phyloP scores from a whole-genome alignment of 805 yeast species.

The Saturnispora bothae region DNA sequence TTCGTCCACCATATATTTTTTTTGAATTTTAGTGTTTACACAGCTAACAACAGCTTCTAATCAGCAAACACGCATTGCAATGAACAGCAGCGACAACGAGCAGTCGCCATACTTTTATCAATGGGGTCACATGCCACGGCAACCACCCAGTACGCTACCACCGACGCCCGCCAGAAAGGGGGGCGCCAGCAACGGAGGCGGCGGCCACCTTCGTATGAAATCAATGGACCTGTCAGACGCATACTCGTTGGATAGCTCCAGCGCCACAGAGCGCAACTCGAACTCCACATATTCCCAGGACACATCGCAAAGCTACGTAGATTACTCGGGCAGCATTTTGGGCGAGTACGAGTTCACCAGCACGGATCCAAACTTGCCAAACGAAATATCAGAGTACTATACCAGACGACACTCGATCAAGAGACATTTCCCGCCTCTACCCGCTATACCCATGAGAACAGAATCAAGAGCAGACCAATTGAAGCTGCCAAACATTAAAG shows the following conservation, averaged over 20 bases:
- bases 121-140: constrained; percentile 1
- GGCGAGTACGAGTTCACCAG: not conserved
- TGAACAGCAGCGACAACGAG: constrained; percentile 1
- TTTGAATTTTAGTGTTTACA: too few relatives aligned
- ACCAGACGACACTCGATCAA: not conserved
- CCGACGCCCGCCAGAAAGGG: constrained; percentile 5
- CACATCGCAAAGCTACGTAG: not conserved
- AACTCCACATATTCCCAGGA: not conserved
- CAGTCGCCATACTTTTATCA: constrained; percentile 8
- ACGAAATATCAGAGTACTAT: not conserved
- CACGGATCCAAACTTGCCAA: not conserved
- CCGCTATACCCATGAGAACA: not conserved
- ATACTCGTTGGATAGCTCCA: constrained; percentile 1
- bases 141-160: constrained; percentile 1
- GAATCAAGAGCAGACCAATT: not conserved
- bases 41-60: not conserved
- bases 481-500: not conserved
- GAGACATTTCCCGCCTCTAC: constrained; percentile 5
- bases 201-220: not conserved
- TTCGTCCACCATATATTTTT: not conserved
- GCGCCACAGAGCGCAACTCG: too few relatives aligned
- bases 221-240: constrained; percentile 5
- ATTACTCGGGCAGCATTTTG: not conserved
- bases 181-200: too few relatives aligned
- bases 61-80: too few relatives aligned